Evolutionary conservation across 305 asterid genomes (phyloP).

Genomic region (Solanum hybrid): DNA sequence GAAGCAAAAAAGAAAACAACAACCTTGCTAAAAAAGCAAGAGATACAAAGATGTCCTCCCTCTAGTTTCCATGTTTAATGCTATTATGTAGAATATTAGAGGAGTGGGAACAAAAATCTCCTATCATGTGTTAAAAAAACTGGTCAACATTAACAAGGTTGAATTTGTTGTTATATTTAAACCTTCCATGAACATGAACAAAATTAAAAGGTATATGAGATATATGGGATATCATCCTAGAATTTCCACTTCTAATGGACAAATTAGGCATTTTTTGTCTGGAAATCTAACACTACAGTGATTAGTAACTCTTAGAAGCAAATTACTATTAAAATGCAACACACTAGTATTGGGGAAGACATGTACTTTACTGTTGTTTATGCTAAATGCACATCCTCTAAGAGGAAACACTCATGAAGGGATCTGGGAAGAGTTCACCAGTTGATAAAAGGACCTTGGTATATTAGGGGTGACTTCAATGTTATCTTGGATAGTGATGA

Average conservation of each 20-base stretch:
- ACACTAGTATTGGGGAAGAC: not conserved
- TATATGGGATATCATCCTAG: not conserved
- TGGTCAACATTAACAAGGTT: not conserved
- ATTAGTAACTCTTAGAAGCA: not conserved
- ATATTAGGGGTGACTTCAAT: not conserved
- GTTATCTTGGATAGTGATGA: not conserved
- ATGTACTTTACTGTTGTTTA: not conserved
- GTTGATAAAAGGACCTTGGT: not conserved
- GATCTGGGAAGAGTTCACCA: not conserved
- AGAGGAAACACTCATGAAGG: not conserved
- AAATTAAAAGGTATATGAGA: not conserved
- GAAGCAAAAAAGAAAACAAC: not conserved
- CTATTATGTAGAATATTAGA: not conserved
- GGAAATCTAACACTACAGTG: not conserved
- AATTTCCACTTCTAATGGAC: not conserved
- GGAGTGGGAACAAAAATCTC: not conserved
- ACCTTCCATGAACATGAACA: not conserved
- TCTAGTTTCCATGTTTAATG: too few species aligned
- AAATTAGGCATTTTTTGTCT: not conserved
- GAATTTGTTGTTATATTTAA: not conserved
- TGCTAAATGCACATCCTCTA: not conserved
- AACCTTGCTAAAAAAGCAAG: not conserved
- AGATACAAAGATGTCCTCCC: not conserved
- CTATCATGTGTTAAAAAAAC: not conserved
- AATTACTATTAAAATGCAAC: not conserved